A percentile compares a stretch with the other conserved stretches of the same genome.
These are phyloP conservation scores for Ophiorrhiza pumila DNA, from an alignment of 257 asterid genomes.

Conservation along the genomic window DNA sequence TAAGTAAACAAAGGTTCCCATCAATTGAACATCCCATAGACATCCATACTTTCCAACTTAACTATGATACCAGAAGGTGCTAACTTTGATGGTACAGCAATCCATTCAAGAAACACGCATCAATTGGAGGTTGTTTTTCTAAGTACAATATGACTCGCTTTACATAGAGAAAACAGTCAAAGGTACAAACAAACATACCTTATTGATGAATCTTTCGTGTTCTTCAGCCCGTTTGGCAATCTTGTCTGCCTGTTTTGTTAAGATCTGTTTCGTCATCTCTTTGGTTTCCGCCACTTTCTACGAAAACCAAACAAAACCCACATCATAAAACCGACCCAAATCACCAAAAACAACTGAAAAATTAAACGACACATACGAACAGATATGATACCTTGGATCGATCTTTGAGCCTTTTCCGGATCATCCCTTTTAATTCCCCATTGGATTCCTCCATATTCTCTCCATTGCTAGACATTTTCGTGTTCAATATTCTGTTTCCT, in stretches of 20 bases:
- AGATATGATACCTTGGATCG: slow-evolving; percentile 56
- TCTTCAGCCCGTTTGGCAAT: slow-evolving; percentile 96
- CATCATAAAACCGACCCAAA: slow-evolving; percentile 14
- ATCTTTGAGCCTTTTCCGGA: slow-evolving; percentile 59
- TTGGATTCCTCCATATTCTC: slow-evolving; percentile 51
- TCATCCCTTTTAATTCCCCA: slow-evolving; percentile 46
- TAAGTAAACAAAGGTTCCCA: slow-evolving; percentile 16
- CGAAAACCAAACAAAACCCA: slow-evolving; percentile 23
- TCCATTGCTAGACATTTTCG: slow-evolving; percentile 49
- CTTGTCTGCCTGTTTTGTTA: slow-evolving; percentile 66
- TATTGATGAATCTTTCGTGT: slow-evolving; percentile 84
- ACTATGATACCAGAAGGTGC: neutral
- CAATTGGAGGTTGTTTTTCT: neutral
- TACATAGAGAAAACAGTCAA: no score
- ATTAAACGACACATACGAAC: neutral
- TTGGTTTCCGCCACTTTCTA: slow-evolving; percentile 88
- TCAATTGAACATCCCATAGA: slow-evolving; percentile 16
- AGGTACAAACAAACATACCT: slow-evolving; percentile 35
- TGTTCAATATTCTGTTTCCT: neutral
- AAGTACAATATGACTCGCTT: no score
- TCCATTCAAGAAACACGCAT: neutral
- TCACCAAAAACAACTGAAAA: slow-evolving; percentile 4
- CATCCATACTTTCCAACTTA: neutral
- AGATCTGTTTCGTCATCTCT: slow-evolving; percentile 70
- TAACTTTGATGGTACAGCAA: neutral